Evolutionary conservation across 345 rosid species (phyloP), one percentile per base, ranked within the genome.

Genomic region (Bruguiera parviflora): DNA sequence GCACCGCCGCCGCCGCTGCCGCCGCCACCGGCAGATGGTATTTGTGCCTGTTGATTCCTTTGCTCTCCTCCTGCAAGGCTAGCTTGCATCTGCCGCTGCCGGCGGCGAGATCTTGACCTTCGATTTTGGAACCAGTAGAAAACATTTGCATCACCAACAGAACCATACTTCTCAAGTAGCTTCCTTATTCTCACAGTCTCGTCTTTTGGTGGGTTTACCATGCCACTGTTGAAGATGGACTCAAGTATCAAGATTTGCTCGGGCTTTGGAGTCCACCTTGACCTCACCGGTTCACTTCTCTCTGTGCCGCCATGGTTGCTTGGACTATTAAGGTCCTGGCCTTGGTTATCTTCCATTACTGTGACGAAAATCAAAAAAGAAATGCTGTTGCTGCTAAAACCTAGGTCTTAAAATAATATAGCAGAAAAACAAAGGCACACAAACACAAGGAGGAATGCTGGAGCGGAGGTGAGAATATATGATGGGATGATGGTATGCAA

Each of bases 41-140:
- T 37, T 57, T 62, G 83, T 1, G 46, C 37, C 62, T 63, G 74
- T 1, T 67, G 72, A 70, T 65, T 78, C 28, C 64, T 64, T 53
- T 76, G 83, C 31, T 79, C 83, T 25, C 67, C 88, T 1, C 64
- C 88, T 0, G 81, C 84, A 28, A 87, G 89, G 49, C 75, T 83
- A 1, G 93, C 99, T 73, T 88, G 96, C 74, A 95, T 73, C 86
- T 92, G 96, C 22, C 99, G 83, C 78, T 90, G 97, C 33, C 97
- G 90, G 78, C 97, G 86, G 64, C 99, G 99, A 64, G 97, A 89
- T 80, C 99, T 86, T 29, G 99, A 91, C 25, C 99, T 83, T 56
- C 99, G 66, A 80, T 95, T 95, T 79, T 95, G 99, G 83, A 95
- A 95, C 99, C 99, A 95, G 82, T 95, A 95, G 83, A 95, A 95